These are phyloP conservation scores for Chaetomium fimeti DNA, from an alignment of 495 filamentous ascomycete genomes.

Conservation along the genomic window DNA sequence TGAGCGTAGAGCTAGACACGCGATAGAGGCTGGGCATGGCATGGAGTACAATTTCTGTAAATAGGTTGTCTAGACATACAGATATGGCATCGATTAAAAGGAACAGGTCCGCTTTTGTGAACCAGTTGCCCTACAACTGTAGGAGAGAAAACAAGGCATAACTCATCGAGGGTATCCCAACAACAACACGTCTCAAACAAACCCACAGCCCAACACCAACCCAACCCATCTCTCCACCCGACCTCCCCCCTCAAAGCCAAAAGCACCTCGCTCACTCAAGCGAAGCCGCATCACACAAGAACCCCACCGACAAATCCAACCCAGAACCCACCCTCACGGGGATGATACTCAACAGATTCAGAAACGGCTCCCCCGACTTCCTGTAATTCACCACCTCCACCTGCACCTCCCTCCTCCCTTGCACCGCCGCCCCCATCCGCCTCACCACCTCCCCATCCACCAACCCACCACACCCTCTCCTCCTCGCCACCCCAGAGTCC, in stretches of 20 bases:
- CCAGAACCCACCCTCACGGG: slow-evolving; percentile 34
- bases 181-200: neutral
- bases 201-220: neutral
- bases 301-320: slow-evolving; percentile 39
- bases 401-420: slow-evolving; percentile 41
- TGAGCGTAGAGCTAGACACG: neutral
- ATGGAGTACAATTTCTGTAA: slow-evolving; percentile 1
- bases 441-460: slow-evolving; percentile 37
- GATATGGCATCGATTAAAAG: neutral
- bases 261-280: neutral
- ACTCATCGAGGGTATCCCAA: neutral
- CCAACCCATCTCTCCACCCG: neutral
- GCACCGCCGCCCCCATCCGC: slow-evolving; percentile 44
- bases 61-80: neutral
- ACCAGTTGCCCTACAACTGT: neutral
- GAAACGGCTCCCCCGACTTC: slow-evolving; percentile 47
- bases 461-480: slow-evolving; percentile 30
- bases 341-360: slow-evolving; percentile 50
- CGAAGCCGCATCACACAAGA: slow-evolving; percentile 1
- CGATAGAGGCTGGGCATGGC: neutral
- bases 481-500: neutral
- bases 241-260: neutral
- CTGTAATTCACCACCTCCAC: slow-evolving; percentile 51
- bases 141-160: neutral
- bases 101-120: neutral